A percentile compares a stretch with the other conserved stretches of the same genome.
These are phyloP conservation scores for Fusarium nematophilum DNA, from an alignment of 2,329 filamentous ascomycete species.

Conservation along the genomic window DNA sequence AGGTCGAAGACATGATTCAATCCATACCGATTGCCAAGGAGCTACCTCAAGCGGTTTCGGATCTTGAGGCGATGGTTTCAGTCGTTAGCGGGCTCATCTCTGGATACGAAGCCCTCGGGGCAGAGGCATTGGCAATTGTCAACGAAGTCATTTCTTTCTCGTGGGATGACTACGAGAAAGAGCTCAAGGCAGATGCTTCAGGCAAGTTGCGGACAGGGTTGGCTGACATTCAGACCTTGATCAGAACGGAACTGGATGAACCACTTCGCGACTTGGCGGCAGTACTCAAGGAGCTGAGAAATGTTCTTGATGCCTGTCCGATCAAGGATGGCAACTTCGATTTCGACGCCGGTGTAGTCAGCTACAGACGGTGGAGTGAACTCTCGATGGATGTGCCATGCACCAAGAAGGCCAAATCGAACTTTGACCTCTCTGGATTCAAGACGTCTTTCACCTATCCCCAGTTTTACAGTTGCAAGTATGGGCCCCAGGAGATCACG, in stretches of 20 bases:
- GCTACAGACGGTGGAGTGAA: constrained; percentile 1
- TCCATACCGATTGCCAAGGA: constrained; percentile 5
- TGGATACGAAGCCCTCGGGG: not conserved
- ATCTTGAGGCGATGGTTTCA: not conserved
- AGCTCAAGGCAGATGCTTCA: constrained; percentile 4
- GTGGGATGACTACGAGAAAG: not conserved
- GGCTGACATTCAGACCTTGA: constrained; percentile 3
- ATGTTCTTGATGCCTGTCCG: not conserved
- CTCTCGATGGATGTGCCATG: constrained; percentile 4
- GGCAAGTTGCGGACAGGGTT: not conserved
- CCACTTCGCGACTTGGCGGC: not conserved
- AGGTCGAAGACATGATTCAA: constrained; percentile 2
- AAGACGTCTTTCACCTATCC: constrained; percentile 4
- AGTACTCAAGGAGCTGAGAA: not conserved
- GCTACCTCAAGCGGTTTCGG: not conserved
- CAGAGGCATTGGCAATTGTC: not conserved
- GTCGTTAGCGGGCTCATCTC: not conserved
- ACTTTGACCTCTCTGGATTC: constrained; percentile 5
- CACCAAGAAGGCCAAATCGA: not conserved
- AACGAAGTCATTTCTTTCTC: constrained; percentile 1
- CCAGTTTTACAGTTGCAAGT: not conserved
- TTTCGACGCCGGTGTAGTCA: not conserved
- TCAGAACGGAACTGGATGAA: not conserved
- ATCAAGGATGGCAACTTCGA: not conserved
- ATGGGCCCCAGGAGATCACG: not conserved